A percentile compares a stretch with the other conserved stretches of the same genome.
Conservation (phyloP, 2,329 filamentous ascomycete genomes). For the Cladophialophora exuberans region DNA sequence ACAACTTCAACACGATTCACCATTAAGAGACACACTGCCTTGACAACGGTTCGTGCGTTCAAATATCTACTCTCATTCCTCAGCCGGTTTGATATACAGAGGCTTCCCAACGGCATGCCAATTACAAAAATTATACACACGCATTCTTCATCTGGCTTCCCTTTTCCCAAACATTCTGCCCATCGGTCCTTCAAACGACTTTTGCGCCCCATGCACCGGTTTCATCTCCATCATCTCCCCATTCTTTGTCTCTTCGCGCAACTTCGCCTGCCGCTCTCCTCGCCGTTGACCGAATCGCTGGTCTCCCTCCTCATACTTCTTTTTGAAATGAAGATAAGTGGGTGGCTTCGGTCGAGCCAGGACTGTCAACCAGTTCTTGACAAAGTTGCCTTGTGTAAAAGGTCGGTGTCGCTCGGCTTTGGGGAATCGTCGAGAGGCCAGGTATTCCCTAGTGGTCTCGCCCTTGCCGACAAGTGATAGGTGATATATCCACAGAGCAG, state of each 20-base stretch:
- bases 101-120: not conserved
- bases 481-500: conserved; percentile 84
- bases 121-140: conserved; percentile 17
- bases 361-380: conserved; percentile 80
- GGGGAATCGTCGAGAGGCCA: conserved; percentile 93
- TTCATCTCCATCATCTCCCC: conserved; percentile 76
- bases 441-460: conserved; percentile 93
- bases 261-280: conserved; percentile 54
- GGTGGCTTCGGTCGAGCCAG: conserved; percentile 82
- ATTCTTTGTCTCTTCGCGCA: conserved; percentile 56
- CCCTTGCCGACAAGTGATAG: conserved; percentile 87
- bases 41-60: too few relatives aligned
- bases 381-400: conserved; percentile 75
- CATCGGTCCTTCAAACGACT: conserved; percentile 33
- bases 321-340: conserved; percentile 87
- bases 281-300: conserved; percentile 73
- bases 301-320: conserved; percentile 74
- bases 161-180: conserved; percentile 24
- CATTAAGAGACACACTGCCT: not conserved
- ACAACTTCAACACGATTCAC: conserved; percentile 1
- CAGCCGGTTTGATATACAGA: conserved; percentile 8
- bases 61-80: not conserved
- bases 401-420: conserved; percentile 90
- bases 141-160: conserved; percentile 26
- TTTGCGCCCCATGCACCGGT: conserved; percentile 50